Conservation (phyloP, 805 yeast species). For the Barnettozyma salicaria region DNA sequence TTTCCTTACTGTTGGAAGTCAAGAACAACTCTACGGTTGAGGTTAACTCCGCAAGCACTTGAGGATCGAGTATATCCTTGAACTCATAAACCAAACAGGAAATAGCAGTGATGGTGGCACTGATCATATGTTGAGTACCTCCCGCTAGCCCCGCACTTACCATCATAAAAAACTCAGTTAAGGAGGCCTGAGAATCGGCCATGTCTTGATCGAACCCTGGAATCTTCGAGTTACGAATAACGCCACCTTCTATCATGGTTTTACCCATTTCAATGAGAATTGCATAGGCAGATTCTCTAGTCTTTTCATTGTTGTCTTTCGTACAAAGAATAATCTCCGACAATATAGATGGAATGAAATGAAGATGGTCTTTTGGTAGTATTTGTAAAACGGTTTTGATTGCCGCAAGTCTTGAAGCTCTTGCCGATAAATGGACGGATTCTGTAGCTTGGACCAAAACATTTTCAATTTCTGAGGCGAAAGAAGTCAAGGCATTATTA, state of each 20-base stretch:
- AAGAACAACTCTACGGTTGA: conserved; percentile 85
- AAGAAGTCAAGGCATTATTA: conserved; percentile 42
- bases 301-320: conserved; percentile 87
- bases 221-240: conserved; percentile 55
- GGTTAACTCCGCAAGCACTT: conserved; percentile 64
- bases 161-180: conserved; percentile 85
- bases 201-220: conserved; percentile 60
- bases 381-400: conserved; percentile 52
- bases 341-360: conserved; percentile 73
- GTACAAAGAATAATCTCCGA: conserved; percentile 89
- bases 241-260: conserved; percentile 62
- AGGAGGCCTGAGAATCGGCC: conserved; percentile 59
- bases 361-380: conserved; percentile 58
- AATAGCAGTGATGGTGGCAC: conserved; percentile 90
- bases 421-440: conserved; percentile 62
- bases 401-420: conserved; percentile 73
- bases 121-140: conserved; percentile 89
- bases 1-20: conserved; percentile 87
- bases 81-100: conserved; percentile 86
- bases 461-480: conserved; percentile 51
- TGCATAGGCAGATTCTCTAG: conserved; percentile 75
- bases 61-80: conserved; percentile 54
- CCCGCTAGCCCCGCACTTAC: conserved; percentile 96
- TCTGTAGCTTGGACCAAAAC: conserved; percentile 55
- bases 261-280: conserved; percentile 76